These are phyloP conservation scores for Neocucurbitaria cava DNA, from an alignment of 2,329 filamentous ascomycete species.

Conservation along the genomic window DNA sequence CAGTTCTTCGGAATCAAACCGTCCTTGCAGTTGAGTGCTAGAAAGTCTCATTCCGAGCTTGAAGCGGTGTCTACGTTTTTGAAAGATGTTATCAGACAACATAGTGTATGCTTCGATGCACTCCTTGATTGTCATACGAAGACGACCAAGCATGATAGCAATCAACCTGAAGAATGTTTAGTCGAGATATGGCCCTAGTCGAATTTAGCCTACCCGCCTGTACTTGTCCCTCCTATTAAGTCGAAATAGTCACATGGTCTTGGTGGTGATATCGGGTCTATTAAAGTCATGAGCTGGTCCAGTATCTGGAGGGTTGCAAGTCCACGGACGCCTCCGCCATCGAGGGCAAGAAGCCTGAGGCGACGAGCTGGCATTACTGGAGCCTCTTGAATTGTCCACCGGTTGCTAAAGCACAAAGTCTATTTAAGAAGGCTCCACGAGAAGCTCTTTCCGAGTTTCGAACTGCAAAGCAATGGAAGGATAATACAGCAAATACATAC, in stretches of 20 bases:
- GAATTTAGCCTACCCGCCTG: slow-evolving; percentile 26
- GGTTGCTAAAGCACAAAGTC: neutral
- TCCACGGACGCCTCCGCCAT: slow-evolving; percentile 35
- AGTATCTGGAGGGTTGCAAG: slow-evolving; percentile 31
- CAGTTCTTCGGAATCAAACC: slow-evolving; percentile 28
- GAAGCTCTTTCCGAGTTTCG: neutral
- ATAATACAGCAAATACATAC: no score
- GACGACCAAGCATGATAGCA: slow-evolving; percentile 28
- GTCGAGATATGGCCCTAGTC: neutral
- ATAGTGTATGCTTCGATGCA: slow-evolving; percentile 24
- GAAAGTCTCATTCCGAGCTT: neutral
- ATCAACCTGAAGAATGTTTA: slow-evolving; percentile 19
- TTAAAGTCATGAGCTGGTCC: slow-evolving; percentile 23
- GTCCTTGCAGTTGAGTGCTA: slow-evolving; percentile 11
- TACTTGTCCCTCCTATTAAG: slow-evolving; percentile 34
- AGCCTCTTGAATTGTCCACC: neutral
- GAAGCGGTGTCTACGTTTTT: neutral
- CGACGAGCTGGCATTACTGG: neutral
- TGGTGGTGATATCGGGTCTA: slow-evolving; percentile 16
- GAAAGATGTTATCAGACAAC: slow-evolving; percentile 11
- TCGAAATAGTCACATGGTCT: slow-evolving; percentile 31
- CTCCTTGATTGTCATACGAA: slow-evolving; percentile 25
- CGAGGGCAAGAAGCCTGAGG: neutral
- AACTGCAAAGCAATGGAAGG: neutral
- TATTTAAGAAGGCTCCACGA: neutral